Conservation (phyloP, 2,329 filamentous ascomycete genomes). For the Neoarthrinium moseri region DNA sequence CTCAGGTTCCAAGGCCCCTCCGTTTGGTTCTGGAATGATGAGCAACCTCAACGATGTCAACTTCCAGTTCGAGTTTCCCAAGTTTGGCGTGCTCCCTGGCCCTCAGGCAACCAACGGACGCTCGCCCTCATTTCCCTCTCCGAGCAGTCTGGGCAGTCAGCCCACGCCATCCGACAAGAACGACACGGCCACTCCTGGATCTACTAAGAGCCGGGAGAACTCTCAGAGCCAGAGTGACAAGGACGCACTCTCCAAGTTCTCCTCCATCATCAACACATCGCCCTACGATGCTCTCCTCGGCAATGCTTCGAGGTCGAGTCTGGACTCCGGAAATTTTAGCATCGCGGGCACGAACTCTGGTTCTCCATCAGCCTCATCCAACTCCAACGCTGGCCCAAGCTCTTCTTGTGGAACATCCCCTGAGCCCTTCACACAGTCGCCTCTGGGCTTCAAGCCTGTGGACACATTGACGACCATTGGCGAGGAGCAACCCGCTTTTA, state of each 20-base stretch:
- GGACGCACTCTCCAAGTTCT: slow-evolving; percentile 54
- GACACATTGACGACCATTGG: slow-evolving; percentile 65
- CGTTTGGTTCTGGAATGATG: slow-evolving; percentile 46
- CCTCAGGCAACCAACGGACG: slow-evolving; percentile 24
- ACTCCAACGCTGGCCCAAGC: slow-evolving; percentile 57
- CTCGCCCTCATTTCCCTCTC: slow-evolving; percentile 21
- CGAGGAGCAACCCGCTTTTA: slow-evolving; percentile 54
- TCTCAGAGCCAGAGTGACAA: slow-evolving; percentile 33
- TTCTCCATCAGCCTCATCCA: slow-evolving; percentile 63
- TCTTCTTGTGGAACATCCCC: slow-evolving; percentile 77
- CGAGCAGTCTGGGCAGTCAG: slow-evolving; percentile 25
- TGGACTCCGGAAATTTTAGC: slow-evolving; percentile 50
- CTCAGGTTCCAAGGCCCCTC: slow-evolving; percentile 12
- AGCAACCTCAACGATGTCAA: slow-evolving; percentile 70
- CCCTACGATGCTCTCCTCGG: slow-evolving; percentile 40
- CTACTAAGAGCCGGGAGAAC: slow-evolving; percentile 34
- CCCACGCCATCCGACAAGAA: slow-evolving; percentile 34
- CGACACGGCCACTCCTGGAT: slow-evolving; percentile 28
- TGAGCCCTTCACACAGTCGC: slow-evolving; percentile 72
- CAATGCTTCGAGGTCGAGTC: slow-evolving; percentile 47
- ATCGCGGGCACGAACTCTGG: slow-evolving; percentile 55
- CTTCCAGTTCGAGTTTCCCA: slow-evolving; percentile 95
- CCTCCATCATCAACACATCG: slow-evolving; percentile 52
- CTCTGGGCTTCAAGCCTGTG: slow-evolving; percentile 60
- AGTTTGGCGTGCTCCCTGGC: slow-evolving; percentile 74